Conservation (phyloP, 306 rosid genomes). For the Cucurbita ficifolia region DNA sequence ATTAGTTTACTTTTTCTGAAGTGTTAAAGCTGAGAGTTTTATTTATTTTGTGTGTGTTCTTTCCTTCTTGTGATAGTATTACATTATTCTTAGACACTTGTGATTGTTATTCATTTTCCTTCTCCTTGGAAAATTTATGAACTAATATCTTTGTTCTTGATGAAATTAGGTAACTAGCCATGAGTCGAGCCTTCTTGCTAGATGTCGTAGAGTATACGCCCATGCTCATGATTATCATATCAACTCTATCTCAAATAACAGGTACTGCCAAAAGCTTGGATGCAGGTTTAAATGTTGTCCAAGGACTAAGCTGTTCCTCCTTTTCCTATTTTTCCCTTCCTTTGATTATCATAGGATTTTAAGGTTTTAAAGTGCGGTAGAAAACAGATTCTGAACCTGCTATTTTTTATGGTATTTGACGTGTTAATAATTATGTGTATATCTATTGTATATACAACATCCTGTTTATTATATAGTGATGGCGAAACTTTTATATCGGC, state of each 20-base stretch:
- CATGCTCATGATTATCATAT: conserved; percentile 18
- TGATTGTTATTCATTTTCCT: neutral
- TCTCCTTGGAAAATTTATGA: neutral
- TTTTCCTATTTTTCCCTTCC: too few relatives aligned
- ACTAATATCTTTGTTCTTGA: neutral
- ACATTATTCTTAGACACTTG: neutral
- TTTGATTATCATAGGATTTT: neutral
- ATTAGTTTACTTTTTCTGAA: neutral
- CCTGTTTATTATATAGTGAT: conserved; percentile 38
- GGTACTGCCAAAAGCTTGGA: conserved; percentile 7
- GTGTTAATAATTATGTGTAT: neutral
- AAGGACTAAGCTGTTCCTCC: too few relatives aligned
- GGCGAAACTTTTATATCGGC: conserved; percentile 99
- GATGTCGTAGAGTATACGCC: conserved; percentile 13
- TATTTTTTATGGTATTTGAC: neutral
- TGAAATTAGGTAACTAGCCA: conserved; percentile 9
- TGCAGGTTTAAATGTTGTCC: too few relatives aligned
- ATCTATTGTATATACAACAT: neutral
- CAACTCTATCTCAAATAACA: conserved; percentile 16
- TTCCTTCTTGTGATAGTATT: neutral
- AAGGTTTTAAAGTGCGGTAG: neutral
- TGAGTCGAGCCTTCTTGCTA: conserved; percentile 9
- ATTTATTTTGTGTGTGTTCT: neutral
- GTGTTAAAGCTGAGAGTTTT: neutral
- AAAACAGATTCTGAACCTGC: neutral